Conservation (phyloP, 1,284 basidiomycete species). For the Austroboletus niveus region DNA sequence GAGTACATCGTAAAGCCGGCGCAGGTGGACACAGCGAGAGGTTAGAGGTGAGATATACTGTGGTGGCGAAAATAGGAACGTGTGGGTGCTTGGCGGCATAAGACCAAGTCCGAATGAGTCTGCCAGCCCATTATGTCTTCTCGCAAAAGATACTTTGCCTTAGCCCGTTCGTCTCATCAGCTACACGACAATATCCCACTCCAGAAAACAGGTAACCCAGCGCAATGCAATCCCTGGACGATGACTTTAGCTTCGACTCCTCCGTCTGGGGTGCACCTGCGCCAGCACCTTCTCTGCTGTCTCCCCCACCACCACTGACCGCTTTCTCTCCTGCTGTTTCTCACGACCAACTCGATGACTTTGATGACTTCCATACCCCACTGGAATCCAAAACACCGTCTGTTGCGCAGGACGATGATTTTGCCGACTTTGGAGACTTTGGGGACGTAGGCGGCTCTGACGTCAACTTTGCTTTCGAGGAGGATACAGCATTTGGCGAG, state of each 20-base stretch:
- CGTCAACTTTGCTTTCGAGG: conserved; percentile 37
- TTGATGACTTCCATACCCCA: conserved; percentile 68
- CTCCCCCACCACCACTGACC: conserved; percentile 26
- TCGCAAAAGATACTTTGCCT: not conserved
- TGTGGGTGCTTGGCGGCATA: conserved; percentile 31
- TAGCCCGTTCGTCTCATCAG: not conserved
- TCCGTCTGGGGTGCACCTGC: conserved; percentile 64
- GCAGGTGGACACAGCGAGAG: conserved; percentile 65
- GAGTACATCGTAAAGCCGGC: conserved; percentile 71
- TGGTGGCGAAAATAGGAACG: conserved; percentile 57
- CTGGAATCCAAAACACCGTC: conserved; percentile 40
- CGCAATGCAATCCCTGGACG: conserved; percentile 51
- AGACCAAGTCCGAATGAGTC: not conserved
- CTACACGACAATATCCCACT: conserved; percentile 7
- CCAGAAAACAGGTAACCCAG: not conserved
- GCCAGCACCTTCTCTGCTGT: conserved; percentile 38
- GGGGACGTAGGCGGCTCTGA: conserved; percentile 56
- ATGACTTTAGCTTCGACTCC: conserved; percentile 67
- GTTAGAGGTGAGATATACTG: conserved; percentile 45
- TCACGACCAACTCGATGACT: conserved; percentile 58
- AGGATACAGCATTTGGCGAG: conserved; percentile 43
- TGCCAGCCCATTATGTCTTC: not conserved
- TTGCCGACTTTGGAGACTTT: conserved; percentile 87
- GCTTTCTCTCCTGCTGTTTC: conserved; percentile 33
- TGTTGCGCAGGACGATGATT: conserved; percentile 62